Conservation (phyloP, 192 early-diverging fungal species). For the Lobosporangium transversale region DNA sequence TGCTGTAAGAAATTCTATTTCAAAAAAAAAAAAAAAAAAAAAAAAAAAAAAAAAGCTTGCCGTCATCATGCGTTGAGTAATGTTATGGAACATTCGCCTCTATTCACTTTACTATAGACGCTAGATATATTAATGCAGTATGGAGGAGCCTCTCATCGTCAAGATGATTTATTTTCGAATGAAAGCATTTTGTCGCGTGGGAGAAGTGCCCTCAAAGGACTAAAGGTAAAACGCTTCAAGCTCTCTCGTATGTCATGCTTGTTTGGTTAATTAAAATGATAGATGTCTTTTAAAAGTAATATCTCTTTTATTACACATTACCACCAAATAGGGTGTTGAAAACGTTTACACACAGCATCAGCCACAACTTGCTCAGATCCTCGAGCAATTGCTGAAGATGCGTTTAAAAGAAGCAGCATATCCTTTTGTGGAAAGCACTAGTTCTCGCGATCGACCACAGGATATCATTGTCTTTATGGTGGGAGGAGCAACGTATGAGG, state of each 20-base stretch:
- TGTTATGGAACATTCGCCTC: no score
- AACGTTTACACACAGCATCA: conserved; percentile 98
- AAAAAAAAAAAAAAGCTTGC: no score
- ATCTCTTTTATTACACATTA: no score
- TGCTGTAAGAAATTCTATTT: conserved; percentile 72
- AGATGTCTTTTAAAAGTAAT: no score
- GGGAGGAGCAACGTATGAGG: conserved; percentile 95
- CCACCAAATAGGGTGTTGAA: conserved; percentile 86
- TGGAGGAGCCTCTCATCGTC: conserved; percentile 80
- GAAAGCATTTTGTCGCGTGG: conserved; percentile 87
- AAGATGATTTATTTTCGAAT: conserved; percentile 91
- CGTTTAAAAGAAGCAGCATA: conserved; percentile 78
- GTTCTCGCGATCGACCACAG: conserved; percentile 72
- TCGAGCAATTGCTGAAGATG: conserved; percentile 85
- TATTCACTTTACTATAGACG: conserved; percentile 53
- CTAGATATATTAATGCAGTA: conserved; percentile 80
- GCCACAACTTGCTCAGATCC: conserved; percentile 82
- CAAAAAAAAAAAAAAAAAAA: no score
- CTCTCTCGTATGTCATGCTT: no score
- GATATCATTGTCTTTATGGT: conserved; percentile 97
- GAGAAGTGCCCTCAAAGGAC: conserved; percentile 90
- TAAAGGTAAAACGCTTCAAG: no score
- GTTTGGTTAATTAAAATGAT: no score
- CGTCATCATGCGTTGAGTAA: no score
- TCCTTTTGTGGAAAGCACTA: conserved; percentile 79